Conservation (phyloP, 1,284 basidiomycete genomes). For the Xerocomus amazonicus region DNA sequence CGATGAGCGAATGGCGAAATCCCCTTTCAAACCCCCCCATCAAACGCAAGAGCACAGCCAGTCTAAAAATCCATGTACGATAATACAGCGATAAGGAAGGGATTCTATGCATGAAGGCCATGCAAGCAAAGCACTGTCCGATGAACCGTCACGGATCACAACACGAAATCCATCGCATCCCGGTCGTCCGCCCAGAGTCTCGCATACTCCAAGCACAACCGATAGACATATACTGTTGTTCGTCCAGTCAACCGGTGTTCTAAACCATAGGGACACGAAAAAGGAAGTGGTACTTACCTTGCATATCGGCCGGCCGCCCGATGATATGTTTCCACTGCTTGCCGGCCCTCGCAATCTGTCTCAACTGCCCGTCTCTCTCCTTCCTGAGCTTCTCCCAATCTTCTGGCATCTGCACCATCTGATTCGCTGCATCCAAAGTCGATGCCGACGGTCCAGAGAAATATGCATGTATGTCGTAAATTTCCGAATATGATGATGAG, state of each 20-base stretch:
- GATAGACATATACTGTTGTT: conserved; percentile 76
- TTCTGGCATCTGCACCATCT: conserved; percentile 19
- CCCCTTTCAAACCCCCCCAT: too few relatives aligned
- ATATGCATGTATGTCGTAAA: conserved; percentile 89
- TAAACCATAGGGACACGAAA: background rate
- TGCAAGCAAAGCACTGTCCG: background rate
- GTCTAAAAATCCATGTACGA: background rate
- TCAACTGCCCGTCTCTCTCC: conserved; percentile 71
- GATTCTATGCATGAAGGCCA: background rate
- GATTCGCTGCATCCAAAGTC: conserved; percentile 54
- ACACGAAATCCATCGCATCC: conserved; percentile 57
- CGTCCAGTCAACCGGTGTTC: conserved; percentile 6
- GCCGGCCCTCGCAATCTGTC: conserved; percentile 82
- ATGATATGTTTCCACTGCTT: conserved; percentile 86
- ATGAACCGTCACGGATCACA: conserved; percentile 18
- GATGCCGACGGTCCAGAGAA: conserved; percentile 78
- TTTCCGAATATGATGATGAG: conserved; percentile 80
- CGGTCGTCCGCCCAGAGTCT: conserved; percentile 81
- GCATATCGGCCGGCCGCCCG: conserved; percentile 83
- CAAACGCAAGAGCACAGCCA: too few relatives aligned
- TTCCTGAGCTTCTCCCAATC: conserved; percentile 37
- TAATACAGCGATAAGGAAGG: background rate
- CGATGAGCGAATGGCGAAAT: too few relatives aligned
- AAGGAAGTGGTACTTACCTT: conserved; percentile 49
- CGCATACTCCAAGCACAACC: conserved; percentile 87